Base-by-base conservation (phyloP, 306 rosid genomes). In the Gleditsia sinensis region DNA sequence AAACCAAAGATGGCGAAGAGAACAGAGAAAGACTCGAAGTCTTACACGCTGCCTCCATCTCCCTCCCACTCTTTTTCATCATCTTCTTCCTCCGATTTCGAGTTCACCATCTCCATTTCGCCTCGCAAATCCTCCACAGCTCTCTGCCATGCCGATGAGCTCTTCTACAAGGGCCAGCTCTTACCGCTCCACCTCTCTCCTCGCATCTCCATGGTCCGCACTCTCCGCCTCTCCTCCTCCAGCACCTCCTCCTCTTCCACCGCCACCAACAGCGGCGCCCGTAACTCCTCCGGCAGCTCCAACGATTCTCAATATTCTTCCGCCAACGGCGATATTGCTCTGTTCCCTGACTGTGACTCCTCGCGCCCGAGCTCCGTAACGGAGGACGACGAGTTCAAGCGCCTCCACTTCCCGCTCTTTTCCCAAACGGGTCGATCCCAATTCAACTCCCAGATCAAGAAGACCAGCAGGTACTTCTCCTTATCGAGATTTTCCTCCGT, bases 91-190 rank as follows among this genome's bases (percentile, higher is more conserved):
- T 91, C 96, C 0, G 93, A 91, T 2, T 94, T 94, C 70, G 98
- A 91, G 66, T 94, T 94, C 90, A 88, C 97, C 0, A 77, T 94
- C 81, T 88, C 95, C 3, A 55, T 88, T 65, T 90, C 97, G 0
- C 97, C 97, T 0, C 84, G 89, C 14, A 92, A 90, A 65, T 87
- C 94, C 25, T 82, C 93, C 79, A 62, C 81, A 55, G n/a, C 83
- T 0, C 89, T 83, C 21, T 94, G 97, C 57, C 93, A 93, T 0
- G 98, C 98, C 14, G 98, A 94, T 79, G 95, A 94, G 48, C 97
- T 94, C 59, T 94, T 94, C 93, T 92, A 88, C 88, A 90, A 88
- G 43, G 97, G 97, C 36, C 96, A 91, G 71, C 90, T 91, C 48
- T 67, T 94, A 3, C 98, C 98, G 1, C 96, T 94, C 48, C 91